Percentiles rank a stretch among this genome's conserved stretches.
Conservation (phyloP, 2,329 filamentous ascomycete species). For the Penicillium sp. region DNA sequence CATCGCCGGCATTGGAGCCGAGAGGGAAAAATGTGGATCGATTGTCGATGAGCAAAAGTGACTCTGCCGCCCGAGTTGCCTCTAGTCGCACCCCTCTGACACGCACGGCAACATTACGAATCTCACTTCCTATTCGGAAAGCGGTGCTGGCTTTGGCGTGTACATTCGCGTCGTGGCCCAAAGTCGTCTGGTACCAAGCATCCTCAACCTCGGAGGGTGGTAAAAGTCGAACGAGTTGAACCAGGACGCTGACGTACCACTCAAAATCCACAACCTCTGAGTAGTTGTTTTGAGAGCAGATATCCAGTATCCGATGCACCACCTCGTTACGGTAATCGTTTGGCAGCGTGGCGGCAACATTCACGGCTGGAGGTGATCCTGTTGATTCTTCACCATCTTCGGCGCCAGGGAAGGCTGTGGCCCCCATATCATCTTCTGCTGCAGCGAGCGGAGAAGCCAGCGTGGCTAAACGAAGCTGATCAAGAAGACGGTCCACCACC, state of each 20-base stretch:
- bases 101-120: slow-evolving; percentile 86
- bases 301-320: slow-evolving; percentile 73
- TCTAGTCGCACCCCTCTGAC: slow-evolving; percentile 76
- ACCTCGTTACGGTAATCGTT: slow-evolving; percentile 82
- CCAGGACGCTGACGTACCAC: slow-evolving; percentile 90
- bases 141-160: slow-evolving; percentile 22
- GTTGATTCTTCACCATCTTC: slow-evolving; percentile 1
- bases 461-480: slow-evolving; percentile 67
- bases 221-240: slow-evolving; percentile 69
- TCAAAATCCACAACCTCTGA: slow-evolving; percentile 83
- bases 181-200: slow-evolving; percentile 14
- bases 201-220: slow-evolving; percentile 25
- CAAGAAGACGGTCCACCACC: slow-evolving; percentile 80
- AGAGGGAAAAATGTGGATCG: slow-evolving; percentile 52
- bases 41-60: slow-evolving; percentile 57
- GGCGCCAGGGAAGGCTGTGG: slow-evolving; percentile 6
- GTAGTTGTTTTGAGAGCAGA: slow-evolving; percentile 89
- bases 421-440: slow-evolving; percentile 32
- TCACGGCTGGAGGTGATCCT: slow-evolving; percentile 32
- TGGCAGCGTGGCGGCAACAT: slow-evolving; percentile 55
- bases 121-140: slow-evolving; percentile 65
- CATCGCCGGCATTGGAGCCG: slow-evolving; percentile 47
- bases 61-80: slow-evolving; percentile 76
- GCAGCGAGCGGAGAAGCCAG: slow-evolving; percentile 49
- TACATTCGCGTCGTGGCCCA: slow-evolving; percentile 9